phyloP scores from a whole-genome alignment of 2,329 filamentous ascomycete genomes.

The Paecilomyces formosus region DNA sequence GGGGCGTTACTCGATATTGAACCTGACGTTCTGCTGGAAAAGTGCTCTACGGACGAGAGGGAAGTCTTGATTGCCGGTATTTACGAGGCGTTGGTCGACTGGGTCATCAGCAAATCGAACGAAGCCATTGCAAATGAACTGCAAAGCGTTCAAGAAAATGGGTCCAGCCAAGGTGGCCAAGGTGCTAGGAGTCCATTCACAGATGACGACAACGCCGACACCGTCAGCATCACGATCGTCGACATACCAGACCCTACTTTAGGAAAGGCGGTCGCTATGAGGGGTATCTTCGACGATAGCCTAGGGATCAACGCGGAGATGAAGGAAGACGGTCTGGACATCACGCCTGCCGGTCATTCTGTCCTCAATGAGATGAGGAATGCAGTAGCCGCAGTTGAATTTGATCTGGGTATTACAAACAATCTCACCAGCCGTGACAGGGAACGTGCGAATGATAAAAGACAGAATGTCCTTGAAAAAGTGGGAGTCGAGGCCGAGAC shows the following conservation, averaged over 20 bases:
- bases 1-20: conserved; percentile 79
- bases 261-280: conserved; percentile 81
- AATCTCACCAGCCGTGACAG: conserved; percentile 62
- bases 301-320: conserved; percentile 93
- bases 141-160: conserved; percentile 54
- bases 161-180: conserved; percentile 57
- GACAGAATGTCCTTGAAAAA: conserved; percentile 78
- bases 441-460: conserved; percentile 71
- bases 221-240: conserved; percentile 80
- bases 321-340: conserved; percentile 87
- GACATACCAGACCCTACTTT: conserved; percentile 75
- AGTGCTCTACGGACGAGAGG: conserved; percentile 79
- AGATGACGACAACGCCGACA: conserved; percentile 67
- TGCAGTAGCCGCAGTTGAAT: conserved; percentile 67
- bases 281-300: conserved; percentile 87
- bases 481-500: conserved; percentile 73
- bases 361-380: conserved; percentile 81
- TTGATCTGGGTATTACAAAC: conserved; percentile 68
- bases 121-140: conserved; percentile 73
- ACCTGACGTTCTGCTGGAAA: conserved; percentile 68
- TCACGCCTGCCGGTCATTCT: conserved; percentile 66
- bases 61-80: conserved; percentile 74
- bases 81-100: conserved; percentile 92
- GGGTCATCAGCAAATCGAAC: conserved; percentile 86
- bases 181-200: conserved; percentile 58